phyloP scores from a whole-genome alignment of 192 early-diverging fungal species.

The Coemansia sp. region DNA sequence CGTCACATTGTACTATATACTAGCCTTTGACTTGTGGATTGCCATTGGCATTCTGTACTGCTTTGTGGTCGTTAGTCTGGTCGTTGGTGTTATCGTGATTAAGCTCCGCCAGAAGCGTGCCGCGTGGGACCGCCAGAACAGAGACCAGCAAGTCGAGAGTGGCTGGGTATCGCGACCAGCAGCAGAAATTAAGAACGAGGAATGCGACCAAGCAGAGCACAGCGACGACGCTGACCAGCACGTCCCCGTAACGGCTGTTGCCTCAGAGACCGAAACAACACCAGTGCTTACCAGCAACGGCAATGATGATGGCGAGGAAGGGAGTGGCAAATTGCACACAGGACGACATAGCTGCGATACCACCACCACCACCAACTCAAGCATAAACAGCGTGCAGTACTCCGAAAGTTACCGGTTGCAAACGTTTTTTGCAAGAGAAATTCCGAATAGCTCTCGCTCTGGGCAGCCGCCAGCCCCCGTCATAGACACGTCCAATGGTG shows the following conservation, averaged over 20 bases:
- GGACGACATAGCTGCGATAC: background rate
- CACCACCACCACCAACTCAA: background rate
- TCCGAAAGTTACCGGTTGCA: background rate
- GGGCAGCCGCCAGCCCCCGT: background rate
- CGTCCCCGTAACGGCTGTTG: background rate
- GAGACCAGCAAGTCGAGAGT: conserved; percentile 8
- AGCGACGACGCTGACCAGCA: background rate
- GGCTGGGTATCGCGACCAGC: conserved; percentile 1
- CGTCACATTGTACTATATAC: conserved; percentile 45
- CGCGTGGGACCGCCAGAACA: conserved; percentile 25
- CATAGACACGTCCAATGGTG: background rate
- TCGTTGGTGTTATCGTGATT: conserved; percentile 27
- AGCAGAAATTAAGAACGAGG: background rate
- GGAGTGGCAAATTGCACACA: background rate
- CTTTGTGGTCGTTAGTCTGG: conserved; percentile 41
- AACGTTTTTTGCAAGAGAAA: background rate
- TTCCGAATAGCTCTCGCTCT: background rate
- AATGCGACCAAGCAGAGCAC: background rate
- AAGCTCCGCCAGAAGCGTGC: conserved; percentile 38
- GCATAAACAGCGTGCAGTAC: conserved; percentile 1
- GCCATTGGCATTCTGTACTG: conserved; percentile 48
- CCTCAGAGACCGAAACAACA: background rate
- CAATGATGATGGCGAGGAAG: background rate
- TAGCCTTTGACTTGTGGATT: conserved; percentile 51
- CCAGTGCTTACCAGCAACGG: background rate